Base-by-base conservation (phyloP, 2,329 filamentous ascomycete genomes). In the Phialemonium atrogriseum region DNA sequence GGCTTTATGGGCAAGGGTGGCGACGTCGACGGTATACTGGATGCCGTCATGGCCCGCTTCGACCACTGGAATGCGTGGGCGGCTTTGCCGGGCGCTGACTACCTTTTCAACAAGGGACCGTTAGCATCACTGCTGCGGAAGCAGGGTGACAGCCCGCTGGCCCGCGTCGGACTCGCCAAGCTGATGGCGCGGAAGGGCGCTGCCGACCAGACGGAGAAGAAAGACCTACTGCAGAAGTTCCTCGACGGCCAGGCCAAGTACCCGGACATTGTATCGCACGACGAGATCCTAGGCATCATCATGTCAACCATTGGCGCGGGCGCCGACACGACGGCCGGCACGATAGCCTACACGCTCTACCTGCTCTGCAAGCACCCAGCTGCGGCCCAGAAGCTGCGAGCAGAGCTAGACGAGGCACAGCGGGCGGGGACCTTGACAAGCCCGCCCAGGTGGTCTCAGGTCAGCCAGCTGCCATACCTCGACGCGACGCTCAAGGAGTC, bases 401-500 rank as follows among this genome's bases (percentile, higher is more conserved):
- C 31, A 3, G 40, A 44, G 13, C 33, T 46, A 6, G 31, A 39
- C 22, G 11, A 19, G 4, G 42, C 41, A 12, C 11, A 34, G 12
- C 20, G 20, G 10, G 24, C 30, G 1, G 36, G 34, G 10, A 12
- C 9, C 10, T 18, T 36, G 22, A 37, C 21, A 9, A 26, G 27
- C n/a, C 31, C 37, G 4, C 33, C 30, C 5, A 38, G 23, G 12
- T 38, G 32, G 31, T 23, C 18, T 3, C 32, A 41, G 29, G 36
- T 36, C n/a, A 31, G 22, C 17, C 32, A 31, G 13, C 39, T 45
- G 13, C 40, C 34, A 7, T 48, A 48, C 30, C 39, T 44, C 5
- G 28, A 46, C 4, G 44, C 44, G 24, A 41, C 45, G 15, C 34
- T 47, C 24, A 43, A 39, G 27, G 43, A 46, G 27, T 40, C 38